Evolutionary conservation across 352 stramenopile genomes (phyloP).

Genomic region (Thalassiosira mediterranea): DNA sequence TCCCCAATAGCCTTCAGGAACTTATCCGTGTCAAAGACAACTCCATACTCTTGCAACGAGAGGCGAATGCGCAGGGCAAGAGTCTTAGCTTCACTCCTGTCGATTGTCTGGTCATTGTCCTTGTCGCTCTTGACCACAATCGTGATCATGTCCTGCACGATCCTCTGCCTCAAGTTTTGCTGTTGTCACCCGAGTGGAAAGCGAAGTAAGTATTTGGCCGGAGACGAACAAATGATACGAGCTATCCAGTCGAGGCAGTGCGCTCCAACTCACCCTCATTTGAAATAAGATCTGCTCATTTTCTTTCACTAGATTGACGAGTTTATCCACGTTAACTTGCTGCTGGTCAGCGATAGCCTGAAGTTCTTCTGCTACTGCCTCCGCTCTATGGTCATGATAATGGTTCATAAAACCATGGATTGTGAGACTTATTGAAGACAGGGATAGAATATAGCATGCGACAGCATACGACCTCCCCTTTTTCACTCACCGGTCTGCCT

Average conservation of each 20-base stretch:
- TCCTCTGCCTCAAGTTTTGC: conserved; percentile 45
- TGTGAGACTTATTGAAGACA: neutral
- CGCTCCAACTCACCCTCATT: conserved; percentile 45
- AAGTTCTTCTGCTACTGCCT: conserved; percentile 37
- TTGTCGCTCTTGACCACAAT: conserved; percentile 40
- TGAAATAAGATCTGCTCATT: conserved; percentile 41
- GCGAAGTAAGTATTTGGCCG: no score
- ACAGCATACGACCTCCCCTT: neutral
- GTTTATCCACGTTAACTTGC: conserved; percentile 44
- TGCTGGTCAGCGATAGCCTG: conserved; percentile 36
- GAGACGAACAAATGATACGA: neutral
- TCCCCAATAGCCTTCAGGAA: conserved; percentile 33
- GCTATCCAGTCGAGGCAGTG: neutral
- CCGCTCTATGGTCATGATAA: conserved; percentile 12
- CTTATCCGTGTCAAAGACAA: conserved; percentile 42
- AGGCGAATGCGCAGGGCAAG: neutral
- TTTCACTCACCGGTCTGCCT: conserved; percentile 42
- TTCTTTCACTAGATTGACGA: conserved; percentile 57
- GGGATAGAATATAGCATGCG: neutral
- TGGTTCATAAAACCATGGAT: neutral
- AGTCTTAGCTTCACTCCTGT: conserved; percentile 32
- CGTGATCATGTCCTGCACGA: conserved; percentile 46
- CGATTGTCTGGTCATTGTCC: conserved; percentile 34
- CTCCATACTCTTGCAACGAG: conserved; percentile 25
- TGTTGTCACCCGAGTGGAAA: no score